A percentile compares a stretch with the other conserved stretches of the same genome.
These are phyloP conservation scores for Eucalyptus leucophloia DNA, from an alignment of 345 rosid genomes.

Conservation along the genomic window DNA sequence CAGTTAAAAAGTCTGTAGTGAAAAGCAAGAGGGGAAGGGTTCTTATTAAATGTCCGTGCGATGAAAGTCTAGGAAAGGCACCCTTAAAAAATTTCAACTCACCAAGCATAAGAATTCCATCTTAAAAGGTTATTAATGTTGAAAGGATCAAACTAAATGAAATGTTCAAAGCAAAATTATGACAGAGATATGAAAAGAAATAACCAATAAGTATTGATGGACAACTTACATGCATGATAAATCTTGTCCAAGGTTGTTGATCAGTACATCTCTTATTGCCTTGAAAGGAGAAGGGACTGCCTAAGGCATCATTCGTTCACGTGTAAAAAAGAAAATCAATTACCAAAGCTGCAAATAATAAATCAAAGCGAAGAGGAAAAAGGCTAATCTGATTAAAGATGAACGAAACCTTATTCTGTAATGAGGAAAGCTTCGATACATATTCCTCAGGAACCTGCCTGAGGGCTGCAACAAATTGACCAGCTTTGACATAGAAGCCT, in stretches of 20 bases:
- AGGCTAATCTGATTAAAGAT: not conserved
- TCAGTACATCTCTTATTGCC: conserved; percentile 42
- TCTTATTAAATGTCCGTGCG: not conserved
- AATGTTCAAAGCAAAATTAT: not conserved
- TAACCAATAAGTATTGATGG: not conserved
- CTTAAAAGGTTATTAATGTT: not conserved
- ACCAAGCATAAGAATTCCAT: not conserved
- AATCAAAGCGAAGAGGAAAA: not conserved
- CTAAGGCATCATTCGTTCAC: conserved; percentile 9
- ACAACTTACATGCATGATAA: conserved; percentile 46
- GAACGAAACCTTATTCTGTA: conserved; percentile 63
- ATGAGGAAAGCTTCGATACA: conserved; percentile 46
- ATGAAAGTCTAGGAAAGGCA: not conserved
- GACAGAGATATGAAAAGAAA: not conserved
- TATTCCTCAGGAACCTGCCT: conserved; percentile 76
- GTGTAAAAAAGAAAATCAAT: not conserved
- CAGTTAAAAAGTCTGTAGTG: not conserved
- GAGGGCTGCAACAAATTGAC: conserved; percentile 76
- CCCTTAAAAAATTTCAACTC: not conserved
- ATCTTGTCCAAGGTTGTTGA: conserved; percentile 43
- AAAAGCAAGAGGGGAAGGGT: not conserved
- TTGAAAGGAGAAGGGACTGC: conserved; percentile 69
- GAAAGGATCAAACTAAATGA: not conserved
- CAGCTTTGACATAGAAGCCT: conserved; percentile 89
- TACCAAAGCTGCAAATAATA: not conserved